A percentile compares a stretch with the other conserved stretches of the same genome.
phyloP scores from a whole-genome alignment of 306 rosid genomes.

The Vicia faba region DNA sequence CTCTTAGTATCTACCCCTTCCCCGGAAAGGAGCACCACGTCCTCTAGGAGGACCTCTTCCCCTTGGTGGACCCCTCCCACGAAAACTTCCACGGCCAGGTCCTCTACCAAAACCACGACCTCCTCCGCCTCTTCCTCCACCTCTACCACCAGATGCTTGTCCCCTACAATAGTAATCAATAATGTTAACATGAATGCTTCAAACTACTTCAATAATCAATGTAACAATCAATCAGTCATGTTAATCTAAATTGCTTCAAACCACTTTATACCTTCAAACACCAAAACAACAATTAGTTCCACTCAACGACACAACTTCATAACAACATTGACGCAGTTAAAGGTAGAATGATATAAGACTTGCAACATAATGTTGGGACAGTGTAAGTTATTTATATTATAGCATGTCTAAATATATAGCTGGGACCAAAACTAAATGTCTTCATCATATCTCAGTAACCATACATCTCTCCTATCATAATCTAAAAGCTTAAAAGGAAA shows the following conservation, averaged over 20 bases:
- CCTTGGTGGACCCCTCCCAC: slow-evolving; percentile 83
- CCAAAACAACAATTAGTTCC: slow-evolving; percentile 9
- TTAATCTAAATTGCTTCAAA: slow-evolving; percentile 16
- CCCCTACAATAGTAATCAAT: slow-evolving; percentile 64
- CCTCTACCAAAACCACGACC: slow-evolving; percentile 22
- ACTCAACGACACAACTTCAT: background rate
- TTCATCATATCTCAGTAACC: background rate
- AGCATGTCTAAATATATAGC: background rate
- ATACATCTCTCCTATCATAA: too few species aligned
- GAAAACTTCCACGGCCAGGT: slow-evolving; percentile 58
- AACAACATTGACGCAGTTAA: background rate
- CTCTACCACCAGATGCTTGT: slow-evolving; percentile 54
- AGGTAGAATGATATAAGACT: background rate
- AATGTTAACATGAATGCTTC: slow-evolving; percentile 13
- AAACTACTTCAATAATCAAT: background rate
- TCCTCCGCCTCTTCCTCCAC: slow-evolving; percentile 39
- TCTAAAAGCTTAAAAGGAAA: too few species aligned
- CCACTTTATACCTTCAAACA: slow-evolving; percentile 1
- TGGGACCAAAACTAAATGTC: slow-evolving; percentile 3
- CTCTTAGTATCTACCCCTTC: slow-evolving; percentile 75
- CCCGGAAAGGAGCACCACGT: slow-evolving; percentile 85
- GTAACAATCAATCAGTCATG: slow-evolving; percentile 11
- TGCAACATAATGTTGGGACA: too few species aligned
- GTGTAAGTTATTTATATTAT: background rate
- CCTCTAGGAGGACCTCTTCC: slow-evolving; percentile 82